These are phyloP conservation scores for Yamadazyma buinensis DNA, from an alignment of 1,139 yeast species.

Conservation along the genomic window DNA sequence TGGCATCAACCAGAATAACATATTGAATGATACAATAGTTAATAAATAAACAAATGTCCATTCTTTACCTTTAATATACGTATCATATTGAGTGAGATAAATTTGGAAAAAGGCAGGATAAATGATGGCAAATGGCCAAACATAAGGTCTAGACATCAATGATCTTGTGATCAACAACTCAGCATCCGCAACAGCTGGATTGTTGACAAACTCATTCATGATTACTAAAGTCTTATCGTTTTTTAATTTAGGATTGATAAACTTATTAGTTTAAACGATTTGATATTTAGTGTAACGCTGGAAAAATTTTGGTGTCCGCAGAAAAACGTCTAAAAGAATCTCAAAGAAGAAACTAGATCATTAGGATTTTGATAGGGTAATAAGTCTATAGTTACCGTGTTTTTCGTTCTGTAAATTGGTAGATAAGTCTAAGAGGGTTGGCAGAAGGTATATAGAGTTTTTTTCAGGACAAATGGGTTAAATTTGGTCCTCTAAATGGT, in stretches of 20 bases:
- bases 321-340: too few species aligned
- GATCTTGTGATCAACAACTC: constrained; percentile 72
- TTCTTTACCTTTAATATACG: constrained; percentile 73
- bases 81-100: constrained; percentile 69
- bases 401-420: too few species aligned
- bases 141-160: constrained; percentile 64
- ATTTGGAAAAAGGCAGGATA: constrained; percentile 74
- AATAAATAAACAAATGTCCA: constrained; percentile 89
- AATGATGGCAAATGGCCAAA: constrained; percentile 75
- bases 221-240: background rate
- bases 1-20: constrained; percentile 86
- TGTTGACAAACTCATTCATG: constrained; percentile 45
- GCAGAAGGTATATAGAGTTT: too few species aligned
- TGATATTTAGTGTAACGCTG: background rate
- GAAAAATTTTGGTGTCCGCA: too few species aligned
- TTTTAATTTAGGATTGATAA: too few species aligned
- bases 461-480: too few species aligned
- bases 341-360: too few species aligned
- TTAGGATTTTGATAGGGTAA: too few species aligned
- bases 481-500: too few species aligned
- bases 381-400: too few species aligned
- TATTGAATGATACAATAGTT: constrained; percentile 66
- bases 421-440: too few species aligned
- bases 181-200: constrained; percentile 60
- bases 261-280: background rate